Base-by-base conservation (phyloP, 2,329 filamentous ascomycete species). In the Dactylonectria macrodidyma region DNA sequence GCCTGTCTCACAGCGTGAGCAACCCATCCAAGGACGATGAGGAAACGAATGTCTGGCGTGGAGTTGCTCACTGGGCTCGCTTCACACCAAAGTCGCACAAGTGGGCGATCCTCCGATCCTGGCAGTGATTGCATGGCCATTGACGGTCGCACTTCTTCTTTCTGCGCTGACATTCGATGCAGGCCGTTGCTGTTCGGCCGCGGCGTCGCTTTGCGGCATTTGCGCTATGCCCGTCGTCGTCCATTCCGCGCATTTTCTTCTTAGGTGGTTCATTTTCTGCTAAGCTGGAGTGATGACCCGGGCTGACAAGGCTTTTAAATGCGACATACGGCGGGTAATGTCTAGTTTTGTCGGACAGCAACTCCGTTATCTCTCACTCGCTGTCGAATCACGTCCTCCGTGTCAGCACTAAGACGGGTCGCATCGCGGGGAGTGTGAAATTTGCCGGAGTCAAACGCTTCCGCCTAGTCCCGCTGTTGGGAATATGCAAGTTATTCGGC, bases 141-240 rank as follows among this genome's bases (percentile, higher is more conserved):
- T 30, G 48, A 30, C 48, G 48, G 14, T 33, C 19, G 48, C 48
- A 51, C 10, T 51, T 51, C 48, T 51, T 51, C 48, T 51, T 51
- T 14, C 48, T 51, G 24, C 48, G 48, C 48, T 51, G 24, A 16
- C 48, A 51, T 14, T 30, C 48, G 5, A 51, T 51, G 14, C 48
- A 51, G 24, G 48, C 48, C 19, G 48, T 51, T 2, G 24, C 16
- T 24, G 24, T 51, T 24, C 48, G 48, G 12, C 48, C 48, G 48
- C 48, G 48, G 14, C 48, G 48, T 3, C 47, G 47, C 47, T 51
- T 51, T 30, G 47, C 6, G 47, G 24, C 16, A 22, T 51, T 51
- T 30, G 47, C 6, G 47, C 47, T 33, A 30, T 51, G 3, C 24
- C 7, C 12, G 14, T 30, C 24, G 16, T 14, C 14, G 30, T 51